Base-by-base conservation (phyloP, 2,329 filamentous ascomycete species). In the Colletotrichum nymphaeae region DNA sequence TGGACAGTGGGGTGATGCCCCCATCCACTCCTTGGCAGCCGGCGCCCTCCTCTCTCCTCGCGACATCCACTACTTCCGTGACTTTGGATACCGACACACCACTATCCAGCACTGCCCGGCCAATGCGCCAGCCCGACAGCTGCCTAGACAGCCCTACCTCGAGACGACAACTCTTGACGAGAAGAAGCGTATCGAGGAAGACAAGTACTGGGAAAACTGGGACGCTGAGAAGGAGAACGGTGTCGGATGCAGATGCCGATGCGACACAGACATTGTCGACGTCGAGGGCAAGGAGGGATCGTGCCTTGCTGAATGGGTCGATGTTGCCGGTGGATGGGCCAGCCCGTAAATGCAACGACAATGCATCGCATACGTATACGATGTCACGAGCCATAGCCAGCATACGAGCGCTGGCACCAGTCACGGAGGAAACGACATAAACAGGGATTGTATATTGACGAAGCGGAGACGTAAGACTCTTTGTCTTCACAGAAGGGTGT, bases 31-130 rank as follows among this genome's bases (percentile, higher is more conserved):
- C 49, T 93, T 99, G 64, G 97, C 97, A 32, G 96, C 97, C 30
- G 97, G 97, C 77, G 94, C 93, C 42, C 91, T 99, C 19, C 89
- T 99, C 37, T 89, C 91, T 2, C 92, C 94, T 59, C 87, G 88
- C 67, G 95, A 99, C 80, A 94, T 99, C 74, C 97, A 99, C 84
- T 99, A 99, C 86, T 99, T 99, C 92, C 95, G 97, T 78, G 97
- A 99, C 83, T 96, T 98, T 84, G 97, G 97, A 68, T 99, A 99
- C 86, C 91, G 97, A 80, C 97, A 99, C 84, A 99, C 97, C 7
- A 99, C 97, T 4, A 99, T 99, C 80, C 96, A 98, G 84, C 97
- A 99, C 84, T 99, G 97, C 80, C 97, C 97, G 1, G 95, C 95
- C 67, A 99, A 99, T 80, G 97, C 97, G 3, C 97, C 96, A 0